Evolutionary conservation across 345 rosid species (phyloP).

Genomic region (Passiflora organensis): DNA sequence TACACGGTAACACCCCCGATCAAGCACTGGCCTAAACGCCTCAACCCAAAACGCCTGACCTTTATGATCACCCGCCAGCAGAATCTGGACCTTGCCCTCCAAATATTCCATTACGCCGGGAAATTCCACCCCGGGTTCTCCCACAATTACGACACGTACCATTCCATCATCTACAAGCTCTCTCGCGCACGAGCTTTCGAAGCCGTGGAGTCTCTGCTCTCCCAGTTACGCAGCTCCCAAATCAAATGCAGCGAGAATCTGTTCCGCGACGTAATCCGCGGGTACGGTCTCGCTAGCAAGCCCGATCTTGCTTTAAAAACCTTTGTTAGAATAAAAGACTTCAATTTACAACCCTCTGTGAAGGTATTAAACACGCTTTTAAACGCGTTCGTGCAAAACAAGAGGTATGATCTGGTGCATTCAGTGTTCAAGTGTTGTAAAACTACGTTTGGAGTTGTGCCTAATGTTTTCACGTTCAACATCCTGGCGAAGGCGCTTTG

Average conservation of each 20-base stretch:
- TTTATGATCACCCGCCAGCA: conserved; percentile 74
- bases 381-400: conserved; percentile 67
- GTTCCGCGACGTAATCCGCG: conserved; percentile 60
- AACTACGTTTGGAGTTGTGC: conserved; percentile 45
- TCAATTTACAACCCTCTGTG: conserved; percentile 59
- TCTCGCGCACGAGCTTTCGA: conserved; percentile 80
- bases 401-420: conserved; percentile 53
- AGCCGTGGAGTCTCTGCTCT: conserved; percentile 55
- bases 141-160: conserved; percentile 70
- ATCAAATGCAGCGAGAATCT: conserved; percentile 70
- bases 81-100: conserved; percentile 81
- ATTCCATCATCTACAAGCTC: conserved; percentile 68
- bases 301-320: conserved; percentile 47
- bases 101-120: conserved; percentile 74
- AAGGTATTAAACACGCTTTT: conserved; percentile 73
- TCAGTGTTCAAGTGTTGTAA: conserved; percentile 46
- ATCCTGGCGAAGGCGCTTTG: conserved; percentile 69
- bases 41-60: conserved; percentile 65
- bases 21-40: conserved; percentile 81
- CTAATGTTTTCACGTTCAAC: conserved; percentile 71
- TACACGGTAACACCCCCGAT: conserved; percentile 65
- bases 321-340: conserved; percentile 55
- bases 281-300: conserved; percentile 68
- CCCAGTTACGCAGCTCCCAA: conserved; percentile 40
- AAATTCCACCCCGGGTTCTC: conserved; percentile 62